phyloP scores from a whole-genome alignment of 1,284 basidiomycete genomes.

The Rhodotorula mucilaginosa region DNA sequence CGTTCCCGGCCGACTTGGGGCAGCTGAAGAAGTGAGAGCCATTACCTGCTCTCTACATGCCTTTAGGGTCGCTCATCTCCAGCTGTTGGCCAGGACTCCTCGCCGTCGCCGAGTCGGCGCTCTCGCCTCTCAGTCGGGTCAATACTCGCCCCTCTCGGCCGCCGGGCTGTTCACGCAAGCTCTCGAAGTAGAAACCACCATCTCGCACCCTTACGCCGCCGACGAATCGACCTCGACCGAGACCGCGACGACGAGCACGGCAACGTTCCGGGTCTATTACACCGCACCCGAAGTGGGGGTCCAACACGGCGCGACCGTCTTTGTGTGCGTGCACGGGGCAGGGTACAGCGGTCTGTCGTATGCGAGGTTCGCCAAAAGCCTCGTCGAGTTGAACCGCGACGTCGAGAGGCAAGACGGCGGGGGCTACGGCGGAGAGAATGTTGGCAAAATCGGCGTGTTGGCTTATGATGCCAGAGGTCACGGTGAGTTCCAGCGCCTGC shows the following conservation, averaged over 20 bases:
- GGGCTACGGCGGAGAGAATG: background rate
- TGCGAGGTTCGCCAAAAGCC: conserved; percentile 78
- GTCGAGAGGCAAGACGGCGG: conserved; percentile 56
- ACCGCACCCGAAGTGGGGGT: conserved; percentile 41
- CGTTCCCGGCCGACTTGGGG: conserved; percentile 26
- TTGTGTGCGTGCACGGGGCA: conserved; percentile 92
- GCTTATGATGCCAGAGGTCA: conserved; percentile 83
- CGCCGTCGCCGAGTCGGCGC: conserved; percentile 11
- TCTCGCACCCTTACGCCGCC: conserved; percentile 3
- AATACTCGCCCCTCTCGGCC: conserved; percentile 70
- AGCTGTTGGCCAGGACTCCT: background rate
- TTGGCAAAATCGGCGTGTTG: conserved; percentile 73
- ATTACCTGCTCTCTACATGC: background rate
- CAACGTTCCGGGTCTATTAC: conserved; percentile 71
- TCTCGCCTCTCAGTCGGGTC: conserved; percentile 28
- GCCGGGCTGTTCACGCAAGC: conserved; percentile 71
- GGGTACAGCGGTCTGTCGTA: conserved; percentile 87
- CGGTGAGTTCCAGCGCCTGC: conserved; percentile 57
- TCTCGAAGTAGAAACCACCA: conserved; percentile 57
- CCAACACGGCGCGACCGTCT: conserved; percentile 60
- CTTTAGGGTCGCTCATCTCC: too few relatives aligned
- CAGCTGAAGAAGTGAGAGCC: background rate
- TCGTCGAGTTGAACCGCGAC: conserved; percentile 47
- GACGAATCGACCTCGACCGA: too few relatives aligned
- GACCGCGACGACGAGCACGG: background rate